Evolutionary conservation across 495 filamentous ascomycete species (phyloP).

Genomic region (Hyaloscypha bicolor): DNA sequence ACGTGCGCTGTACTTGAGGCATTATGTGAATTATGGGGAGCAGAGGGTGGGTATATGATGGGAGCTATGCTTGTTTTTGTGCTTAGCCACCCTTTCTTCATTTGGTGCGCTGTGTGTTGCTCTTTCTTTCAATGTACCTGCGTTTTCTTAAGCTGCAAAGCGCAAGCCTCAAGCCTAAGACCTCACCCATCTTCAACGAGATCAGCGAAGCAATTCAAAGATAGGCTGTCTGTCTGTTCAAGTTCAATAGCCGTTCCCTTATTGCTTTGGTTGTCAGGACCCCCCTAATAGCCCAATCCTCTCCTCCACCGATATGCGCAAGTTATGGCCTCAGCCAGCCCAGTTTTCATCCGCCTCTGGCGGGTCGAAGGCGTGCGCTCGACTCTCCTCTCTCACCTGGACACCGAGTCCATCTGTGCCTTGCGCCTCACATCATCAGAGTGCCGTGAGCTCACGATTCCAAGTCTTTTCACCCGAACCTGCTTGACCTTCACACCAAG

Average conservation of each 20-base stretch:
- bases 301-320: conserved; percentile 30
- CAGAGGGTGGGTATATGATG: conserved; percentile 22
- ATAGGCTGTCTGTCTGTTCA: not conserved
- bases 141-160: not conserved
- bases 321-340: conserved; percentile 33
- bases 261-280: conserved; percentile 7
- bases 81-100: not conserved
- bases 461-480: conserved; percentile 54
- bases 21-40: conserved; percentile 12
- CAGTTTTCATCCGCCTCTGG: conserved; percentile 47
- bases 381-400: conserved; percentile 50
- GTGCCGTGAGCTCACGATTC: conserved; percentile 54
- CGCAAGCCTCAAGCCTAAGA: conserved; percentile 6
- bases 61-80: not conserved
- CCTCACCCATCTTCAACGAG: conserved; percentile 4
- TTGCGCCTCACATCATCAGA: conserved; percentile 51
- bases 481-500: conserved; percentile 67
- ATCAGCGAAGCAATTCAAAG: not conserved
- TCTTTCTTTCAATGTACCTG: conserved; percentile 4
- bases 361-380: conserved; percentile 51
- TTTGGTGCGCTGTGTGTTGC: conserved; percentile 1
- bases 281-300: conserved; percentile 4
- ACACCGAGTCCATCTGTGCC: conserved; percentile 52
- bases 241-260: not conserved
- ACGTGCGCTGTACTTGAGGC: conserved; percentile 9